These are phyloP conservation scores for Colletotrichum sp. DNA, from an alignment of 2,329 filamentous ascomycete species.

Conservation along the genomic window DNA sequence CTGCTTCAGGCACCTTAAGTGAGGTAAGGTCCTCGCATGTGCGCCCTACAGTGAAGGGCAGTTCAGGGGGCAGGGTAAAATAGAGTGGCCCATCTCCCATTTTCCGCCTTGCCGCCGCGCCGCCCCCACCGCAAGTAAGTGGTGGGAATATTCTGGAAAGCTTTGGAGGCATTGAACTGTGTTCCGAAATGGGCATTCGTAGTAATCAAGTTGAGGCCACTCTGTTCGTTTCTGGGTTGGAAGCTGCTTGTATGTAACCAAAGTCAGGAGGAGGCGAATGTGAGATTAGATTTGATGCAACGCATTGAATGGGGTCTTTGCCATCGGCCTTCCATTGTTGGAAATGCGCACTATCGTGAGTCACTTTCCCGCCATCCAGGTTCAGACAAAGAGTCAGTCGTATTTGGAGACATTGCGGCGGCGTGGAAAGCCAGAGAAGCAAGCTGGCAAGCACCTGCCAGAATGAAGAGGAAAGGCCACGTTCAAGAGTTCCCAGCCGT, in stretches of 20 bases:
- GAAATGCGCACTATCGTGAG: background rate
- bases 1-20: conserved; percentile 12
- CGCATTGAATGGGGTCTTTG: background rate
- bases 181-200: background rate
- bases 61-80: background rate
- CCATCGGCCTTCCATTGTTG: background rate
- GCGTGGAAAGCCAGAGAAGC: background rate
- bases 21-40: conserved; percentile 13
- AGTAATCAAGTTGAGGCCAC: conserved; percentile 2
- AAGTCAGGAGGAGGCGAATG: background rate
- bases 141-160: conserved; percentile 22
- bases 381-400: background rate
- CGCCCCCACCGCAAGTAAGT: background rate
- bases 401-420: background rate
- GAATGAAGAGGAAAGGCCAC: conserved; percentile 5
- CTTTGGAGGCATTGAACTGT: background rate
- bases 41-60: background rate
- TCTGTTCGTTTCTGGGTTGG: conserved; percentile 3
- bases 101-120: background rate
- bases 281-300: background rate
- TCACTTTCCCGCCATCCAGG: background rate
- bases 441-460: background rate
- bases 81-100: background rate
- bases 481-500: background rate
- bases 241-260: background rate